A percentile compares a stretch with the other conserved stretches of the same genome.
phyloP scores from a whole-genome alignment of 2,329 filamentous ascomycete genomes.

The Huntiella decipiens region DNA sequence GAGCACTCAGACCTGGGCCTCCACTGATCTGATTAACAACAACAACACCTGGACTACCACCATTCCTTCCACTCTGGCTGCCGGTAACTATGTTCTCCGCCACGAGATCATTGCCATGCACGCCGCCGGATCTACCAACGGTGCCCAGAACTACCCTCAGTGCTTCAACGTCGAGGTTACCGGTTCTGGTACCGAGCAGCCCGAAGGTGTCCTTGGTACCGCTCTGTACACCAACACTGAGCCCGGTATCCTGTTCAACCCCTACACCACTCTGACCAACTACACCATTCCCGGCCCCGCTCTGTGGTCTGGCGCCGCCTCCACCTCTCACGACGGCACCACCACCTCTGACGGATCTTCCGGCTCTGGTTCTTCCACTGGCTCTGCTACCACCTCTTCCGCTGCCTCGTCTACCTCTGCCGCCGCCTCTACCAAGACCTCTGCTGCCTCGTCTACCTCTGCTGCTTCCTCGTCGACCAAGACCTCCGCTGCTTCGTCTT shows the following conservation, averaged over 20 bases:
- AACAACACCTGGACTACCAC: slow-evolving; percentile 18
- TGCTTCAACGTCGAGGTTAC: slow-evolving; percentile 29
- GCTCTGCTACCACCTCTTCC: slow-evolving; percentile 8
- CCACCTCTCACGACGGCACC: slow-evolving; percentile 8
- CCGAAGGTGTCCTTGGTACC: slow-evolving; percentile 17
- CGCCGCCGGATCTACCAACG: slow-evolving; percentile 22
- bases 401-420: background rate
- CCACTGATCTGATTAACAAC: slow-evolving; percentile 24
- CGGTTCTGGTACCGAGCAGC: slow-evolving; percentile 20
- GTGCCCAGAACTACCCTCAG: slow-evolving; percentile 32
- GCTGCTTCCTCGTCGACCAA: background rate
- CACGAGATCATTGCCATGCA: slow-evolving; percentile 36
- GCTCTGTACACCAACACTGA: slow-evolving; percentile 17
- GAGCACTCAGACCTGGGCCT: slow-evolving; percentile 20
- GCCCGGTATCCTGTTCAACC: slow-evolving; percentile 19
- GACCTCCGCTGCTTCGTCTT: background rate
- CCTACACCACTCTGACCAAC: slow-evolving; percentile 15
- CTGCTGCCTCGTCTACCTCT: background rate
- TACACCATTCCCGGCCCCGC: slow-evolving; percentile 17
- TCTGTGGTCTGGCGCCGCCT: slow-evolving; percentile 12
- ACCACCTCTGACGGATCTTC: slow-evolving; percentile 9
- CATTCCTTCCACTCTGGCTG: slow-evolving; percentile 18
- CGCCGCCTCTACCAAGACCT: background rate
- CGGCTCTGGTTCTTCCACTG: slow-evolving; percentile 12
- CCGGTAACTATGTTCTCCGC: slow-evolving; percentile 28